phyloP scores from a whole-genome alignment of 176 grass and related monocot genomes.

The Rhipidocladum racemiflorum region DNA sequence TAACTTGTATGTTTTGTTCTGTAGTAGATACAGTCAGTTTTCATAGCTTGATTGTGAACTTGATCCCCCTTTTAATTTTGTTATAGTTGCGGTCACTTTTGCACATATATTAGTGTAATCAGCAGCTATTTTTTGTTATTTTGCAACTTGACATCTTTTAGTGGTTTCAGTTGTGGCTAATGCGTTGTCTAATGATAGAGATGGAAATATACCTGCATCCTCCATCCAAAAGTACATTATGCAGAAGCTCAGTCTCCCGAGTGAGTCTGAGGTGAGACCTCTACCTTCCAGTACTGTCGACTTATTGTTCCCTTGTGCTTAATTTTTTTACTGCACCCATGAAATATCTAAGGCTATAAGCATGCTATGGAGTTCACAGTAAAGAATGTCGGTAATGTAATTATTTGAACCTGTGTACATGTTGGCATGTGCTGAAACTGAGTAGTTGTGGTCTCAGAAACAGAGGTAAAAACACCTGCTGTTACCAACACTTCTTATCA shows the following conservation, averaged over 20 bases:
- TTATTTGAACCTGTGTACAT: background rate
- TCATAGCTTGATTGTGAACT: constrained; percentile 5
- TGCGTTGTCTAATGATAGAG: constrained; percentile 45
- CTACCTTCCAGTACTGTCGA: background rate
- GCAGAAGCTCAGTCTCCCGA: constrained; percentile 70
- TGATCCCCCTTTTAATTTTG: background rate
- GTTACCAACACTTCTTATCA: constrained; percentile 6
- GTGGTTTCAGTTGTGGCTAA: constrained; percentile 24
- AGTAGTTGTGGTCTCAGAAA: background rate
- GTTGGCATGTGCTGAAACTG: background rate
- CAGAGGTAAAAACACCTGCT: background rate
- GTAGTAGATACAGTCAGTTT: background rate
- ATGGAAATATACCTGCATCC: constrained; percentile 72
- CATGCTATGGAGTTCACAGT: background rate
- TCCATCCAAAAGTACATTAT: constrained; percentile 77
- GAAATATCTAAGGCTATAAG: constrained; percentile 8
- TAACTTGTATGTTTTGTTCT: constrained; percentile 1
- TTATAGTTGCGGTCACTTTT: background rate
- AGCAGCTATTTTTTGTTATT: constrained; percentile 23
- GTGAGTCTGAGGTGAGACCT: constrained; percentile 63
- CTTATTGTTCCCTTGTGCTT: background rate
- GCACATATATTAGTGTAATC: background rate
- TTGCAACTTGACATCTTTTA: background rate
- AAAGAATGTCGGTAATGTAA: background rate
- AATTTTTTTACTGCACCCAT: background rate